Base-by-base conservation (phyloP, 1,284 basidiomycete species). In the Cryptococcus neoformans region DNA sequence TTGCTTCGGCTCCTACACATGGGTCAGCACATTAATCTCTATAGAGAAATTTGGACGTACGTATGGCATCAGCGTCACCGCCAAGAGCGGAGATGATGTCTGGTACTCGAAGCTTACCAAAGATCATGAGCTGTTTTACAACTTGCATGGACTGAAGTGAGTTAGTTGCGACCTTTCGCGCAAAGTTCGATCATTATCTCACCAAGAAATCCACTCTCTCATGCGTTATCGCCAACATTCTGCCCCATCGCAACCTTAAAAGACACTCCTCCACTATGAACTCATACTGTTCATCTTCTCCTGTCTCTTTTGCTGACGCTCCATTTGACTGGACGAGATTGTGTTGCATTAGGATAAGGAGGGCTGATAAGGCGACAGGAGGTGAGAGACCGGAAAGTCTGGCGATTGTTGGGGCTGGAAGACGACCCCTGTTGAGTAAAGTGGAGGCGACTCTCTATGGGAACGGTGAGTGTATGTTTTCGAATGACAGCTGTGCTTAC, bases 291-390 rank as follows among this genome's bases (percentile, higher is more conserved):
- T 91, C 89, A 35, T 73, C 73, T 48, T 87, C 89, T n/a, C 86
- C 85, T 39, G 86, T 84, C 10, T 55, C 54, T 44, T 63, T 62
- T 10, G 58, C 57, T 36, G 66, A 70, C 4, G 83, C 83, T 48
- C 83, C 83, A 2, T 89, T 86, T 69, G 92, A 87, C 84, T 90
- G 91, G 42, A 94, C 82, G 53, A 97, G 79, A 73, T 94, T 92
- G 75, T 99, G 94, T 76, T 98, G 94, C 28, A 94, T 83, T 53
- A 99, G 84, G 51, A 89, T 84, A 55, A 98, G 79, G 49, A 97
- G 81, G 35, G 87, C 82, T 17, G 87, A 87, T 53, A 69, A 57
- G 6, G 69, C 60, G 1, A 83, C 84, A 14, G 86, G 83, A 7
- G 85, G 82, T 67, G 85, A 85, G 42, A 89, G 73, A 49, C 86